Evolutionary conservation across 352 stramenopile genomes (phyloP).

Genomic region (Pythium oligandrum): DNA sequence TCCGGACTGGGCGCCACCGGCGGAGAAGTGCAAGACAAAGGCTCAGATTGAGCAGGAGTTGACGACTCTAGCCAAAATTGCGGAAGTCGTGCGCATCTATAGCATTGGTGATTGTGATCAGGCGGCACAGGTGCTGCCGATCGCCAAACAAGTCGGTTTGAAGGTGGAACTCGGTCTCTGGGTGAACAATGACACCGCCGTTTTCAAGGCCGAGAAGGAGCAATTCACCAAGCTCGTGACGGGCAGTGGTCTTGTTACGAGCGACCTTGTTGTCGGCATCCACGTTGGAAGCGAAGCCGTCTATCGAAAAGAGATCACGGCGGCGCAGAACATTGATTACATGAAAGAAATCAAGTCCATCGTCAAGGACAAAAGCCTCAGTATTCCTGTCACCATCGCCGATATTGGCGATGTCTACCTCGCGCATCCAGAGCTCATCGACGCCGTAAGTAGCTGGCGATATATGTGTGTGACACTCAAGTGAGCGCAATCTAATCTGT

Average conservation of each 20-base stretch:
- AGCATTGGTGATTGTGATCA: slow-evolving; percentile 30
- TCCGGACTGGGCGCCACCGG: slow-evolving; percentile 13
- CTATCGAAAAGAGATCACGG: slow-evolving; percentile 58
- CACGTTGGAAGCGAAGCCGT: slow-evolving; percentile 69
- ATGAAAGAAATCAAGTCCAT: slow-evolving; percentile 39
- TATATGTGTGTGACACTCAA: background rate
- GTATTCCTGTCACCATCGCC: slow-evolving; percentile 49
- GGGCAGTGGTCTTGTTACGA: slow-evolving; percentile 10
- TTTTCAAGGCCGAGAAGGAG: slow-evolving; percentile 40
- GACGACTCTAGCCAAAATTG: slow-evolving; percentile 10
- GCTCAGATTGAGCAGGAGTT: slow-evolving; percentile 20
- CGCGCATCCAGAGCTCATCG: slow-evolving; percentile 32
- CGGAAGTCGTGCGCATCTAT: slow-evolving; percentile 27
- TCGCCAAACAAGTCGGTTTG: slow-evolving; percentile 12
- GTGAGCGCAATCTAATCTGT: background rate
- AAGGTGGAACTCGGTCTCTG: slow-evolving; percentile 57
- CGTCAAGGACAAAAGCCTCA: slow-evolving; percentile 12
- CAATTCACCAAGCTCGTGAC: slow-evolving; percentile 30
- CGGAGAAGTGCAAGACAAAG: slow-evolving; percentile 18
- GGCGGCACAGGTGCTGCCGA: slow-evolving; percentile 17
- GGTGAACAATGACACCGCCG: slow-evolving; percentile 30
- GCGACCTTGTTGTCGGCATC: slow-evolving; percentile 24
- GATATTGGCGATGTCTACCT: slow-evolving; percentile 70
- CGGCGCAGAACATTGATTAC: slow-evolving; percentile 30
- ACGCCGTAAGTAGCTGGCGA: slow-evolving; percentile 17